phyloP scores from a whole-genome alignment of 441 rosid genomes.

The Gossypium schwendimanii region DNA sequence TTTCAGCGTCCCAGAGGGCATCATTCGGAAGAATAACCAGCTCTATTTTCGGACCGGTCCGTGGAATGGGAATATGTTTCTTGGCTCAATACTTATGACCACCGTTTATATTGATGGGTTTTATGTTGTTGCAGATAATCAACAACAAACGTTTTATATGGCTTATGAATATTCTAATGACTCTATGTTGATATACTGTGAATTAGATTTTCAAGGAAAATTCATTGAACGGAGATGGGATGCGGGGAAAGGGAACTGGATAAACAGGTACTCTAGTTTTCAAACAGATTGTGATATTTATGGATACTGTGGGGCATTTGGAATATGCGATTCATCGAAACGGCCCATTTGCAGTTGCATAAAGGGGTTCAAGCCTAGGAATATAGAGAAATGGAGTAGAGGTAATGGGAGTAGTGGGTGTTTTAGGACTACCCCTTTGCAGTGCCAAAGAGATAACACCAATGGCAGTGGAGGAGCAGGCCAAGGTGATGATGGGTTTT shows the following conservation, averaged over 20 bases:
- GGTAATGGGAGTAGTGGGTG: conserved; percentile 66
- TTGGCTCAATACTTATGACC: no score
- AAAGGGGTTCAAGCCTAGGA: conserved; percentile 44
- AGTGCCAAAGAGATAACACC: conserved; percentile 31
- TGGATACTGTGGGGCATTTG: conserved; percentile 67
- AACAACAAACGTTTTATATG: conserved; percentile 33
- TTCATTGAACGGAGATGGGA: conserved; percentile 51
- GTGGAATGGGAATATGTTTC: no score
- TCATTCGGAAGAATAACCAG: no score
- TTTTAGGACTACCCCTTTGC: conserved; percentile 34
- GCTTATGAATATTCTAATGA: conserved; percentile 11
- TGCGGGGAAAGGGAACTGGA: conserved; percentile 36
- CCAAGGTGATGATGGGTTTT: conserved; percentile 45
- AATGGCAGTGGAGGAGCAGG: conserved; percentile 12
- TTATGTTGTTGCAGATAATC: neutral
- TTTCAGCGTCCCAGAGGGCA: no score
- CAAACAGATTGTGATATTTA: conserved; percentile 50
- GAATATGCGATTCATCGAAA: conserved; percentile 35
- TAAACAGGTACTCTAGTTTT: conserved; percentile 29
- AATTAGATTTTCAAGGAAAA: conserved; percentile 27
- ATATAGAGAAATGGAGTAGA: conserved; percentile 31
- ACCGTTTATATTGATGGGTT: no score
- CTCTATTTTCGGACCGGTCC: no score
- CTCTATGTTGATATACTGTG: conserved; percentile 38
- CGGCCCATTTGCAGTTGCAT: conserved; percentile 47